A percentile compares a stretch with the other conserved stretches of the same genome.
Conservation (phyloP, 768 basidiomycete genomes). For the Rhodotorula toruloides region DNA sequence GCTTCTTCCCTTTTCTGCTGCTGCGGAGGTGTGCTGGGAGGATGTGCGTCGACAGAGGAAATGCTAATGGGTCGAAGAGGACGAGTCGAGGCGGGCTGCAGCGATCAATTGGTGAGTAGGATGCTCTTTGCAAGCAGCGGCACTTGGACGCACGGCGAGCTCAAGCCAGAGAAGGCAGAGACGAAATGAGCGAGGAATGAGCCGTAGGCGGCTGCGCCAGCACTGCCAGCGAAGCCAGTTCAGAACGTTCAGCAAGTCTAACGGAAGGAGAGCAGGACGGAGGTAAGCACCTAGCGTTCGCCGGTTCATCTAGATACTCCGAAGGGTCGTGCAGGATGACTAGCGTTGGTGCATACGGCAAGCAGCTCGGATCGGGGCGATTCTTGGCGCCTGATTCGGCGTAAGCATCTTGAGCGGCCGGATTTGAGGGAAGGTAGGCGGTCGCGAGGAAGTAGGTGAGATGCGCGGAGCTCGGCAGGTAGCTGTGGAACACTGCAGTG, state of each 20-base stretch:
- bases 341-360: slow-evolving; percentile 21
- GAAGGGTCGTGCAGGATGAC: slow-evolving; percentile 25
- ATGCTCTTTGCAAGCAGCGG: no score
- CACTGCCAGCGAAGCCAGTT: background rate
- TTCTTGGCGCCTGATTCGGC: background rate
- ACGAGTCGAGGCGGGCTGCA: background rate
- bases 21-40: background rate
- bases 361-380: slow-evolving; percentile 21
- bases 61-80: background rate
- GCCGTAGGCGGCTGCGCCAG: slow-evolving; percentile 24
- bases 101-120: background rate
- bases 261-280: background rate
- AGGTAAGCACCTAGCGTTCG: background rate
- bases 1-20: no score
- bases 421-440: slow-evolving; percentile 2
- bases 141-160: background rate
- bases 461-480: slow-evolving; percentile 23
- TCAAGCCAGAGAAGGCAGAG: slow-evolving; percentile 1
- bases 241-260: background rate
- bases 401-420: background rate
- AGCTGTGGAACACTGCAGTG: background rate
- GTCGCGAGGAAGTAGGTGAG: slow-evolving; percentile 29
- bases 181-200: slow-evolving; percentile 21
- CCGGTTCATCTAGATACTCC: slow-evolving; percentile 16
- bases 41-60: background rate